A percentile compares a stretch with the other conserved stretches of the same genome.
Conservation (phyloP, 2,329 filamentous ascomycete species). For the Aspergillus sp. region DNA sequence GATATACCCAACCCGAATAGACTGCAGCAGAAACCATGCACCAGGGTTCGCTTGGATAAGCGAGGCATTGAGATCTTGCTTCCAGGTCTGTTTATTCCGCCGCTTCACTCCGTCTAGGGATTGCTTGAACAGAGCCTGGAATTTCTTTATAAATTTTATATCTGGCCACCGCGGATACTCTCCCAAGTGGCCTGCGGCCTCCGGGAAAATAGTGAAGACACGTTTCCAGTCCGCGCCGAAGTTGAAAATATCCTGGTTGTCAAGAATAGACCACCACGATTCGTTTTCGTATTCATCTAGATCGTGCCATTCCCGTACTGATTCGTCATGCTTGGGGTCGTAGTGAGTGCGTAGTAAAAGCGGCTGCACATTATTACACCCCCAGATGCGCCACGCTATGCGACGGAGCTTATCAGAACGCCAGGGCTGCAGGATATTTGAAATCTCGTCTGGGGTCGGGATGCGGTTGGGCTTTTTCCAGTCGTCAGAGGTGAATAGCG, state of each 20-base stretch:
- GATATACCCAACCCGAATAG: not conserved
- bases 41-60: no score
- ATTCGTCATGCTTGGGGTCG: no score
- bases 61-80: not conserved
- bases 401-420: constrained; percentile 3
- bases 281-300: not conserved
- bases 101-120: not conserved
- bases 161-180: not conserved
- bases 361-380: not conserved
- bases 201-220: not conserved
- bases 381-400: constrained; percentile 6
- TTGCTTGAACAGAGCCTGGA: not conserved
- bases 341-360: constrained; percentile 2
- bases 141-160: no score
- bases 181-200: not conserved
- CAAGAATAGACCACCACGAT: not conserved
- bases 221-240: constrained; percentile 5
- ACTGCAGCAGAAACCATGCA: not conserved
- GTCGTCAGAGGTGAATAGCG: not conserved
- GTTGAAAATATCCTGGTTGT: constrained; percentile 1
- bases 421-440: constrained; percentile 8
- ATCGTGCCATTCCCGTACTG: no score
- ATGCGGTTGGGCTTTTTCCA: not conserved
- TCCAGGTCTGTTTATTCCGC: not conserved
- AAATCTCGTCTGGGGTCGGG: constrained; percentile 2